These are phyloP conservation scores for Hypericum perforatum DNA, from an alignment of 345 rosid species.

Conservation along the genomic window DNA sequence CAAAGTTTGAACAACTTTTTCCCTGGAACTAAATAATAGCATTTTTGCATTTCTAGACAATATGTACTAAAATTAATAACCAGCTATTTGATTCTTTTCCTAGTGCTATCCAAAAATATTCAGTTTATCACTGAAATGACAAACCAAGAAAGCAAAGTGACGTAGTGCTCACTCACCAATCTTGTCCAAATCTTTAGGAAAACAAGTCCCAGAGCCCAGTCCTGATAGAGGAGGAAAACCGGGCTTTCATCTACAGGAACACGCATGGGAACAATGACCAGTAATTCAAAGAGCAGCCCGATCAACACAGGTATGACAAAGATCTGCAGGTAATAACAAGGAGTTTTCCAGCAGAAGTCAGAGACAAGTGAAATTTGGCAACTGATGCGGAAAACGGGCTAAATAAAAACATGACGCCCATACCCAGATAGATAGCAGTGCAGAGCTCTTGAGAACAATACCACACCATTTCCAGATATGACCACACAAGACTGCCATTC, in stretches of 20 bases:
- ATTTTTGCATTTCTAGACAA: too few species aligned
- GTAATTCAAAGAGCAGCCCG: constrained; percentile 93
- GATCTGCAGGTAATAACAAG: constrained; percentile 33
- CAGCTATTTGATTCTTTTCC: too few species aligned
- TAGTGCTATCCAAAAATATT: too few species aligned
- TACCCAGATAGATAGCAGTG: constrained; percentile 89
- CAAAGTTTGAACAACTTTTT: too few species aligned
- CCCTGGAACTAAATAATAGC: too few species aligned
- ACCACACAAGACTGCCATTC: constrained; percentile 53
- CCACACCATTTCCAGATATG: constrained; percentile 87
- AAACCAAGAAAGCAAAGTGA: neutral
- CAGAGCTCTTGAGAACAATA: constrained; percentile 75
- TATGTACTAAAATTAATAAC: too few species aligned
- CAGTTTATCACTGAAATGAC: neutral
- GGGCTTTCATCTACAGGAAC: constrained; percentile 99
- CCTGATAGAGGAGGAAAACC: constrained; percentile 94
- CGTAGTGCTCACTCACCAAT: constrained; percentile 41
- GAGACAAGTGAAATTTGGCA: too few species aligned
- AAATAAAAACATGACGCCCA: constrained; percentile 7
- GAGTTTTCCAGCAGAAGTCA: too few species aligned
- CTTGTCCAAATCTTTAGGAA: constrained; percentile 98
- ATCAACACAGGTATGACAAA: constrained; percentile 91
- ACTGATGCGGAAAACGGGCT: too few species aligned
- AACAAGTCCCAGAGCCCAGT: constrained; percentile 98
- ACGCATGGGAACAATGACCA: constrained; percentile 98